Base-by-base conservation (phyloP, 2,329 filamentous ascomycete species). In the Fusarium continuum region DNA sequence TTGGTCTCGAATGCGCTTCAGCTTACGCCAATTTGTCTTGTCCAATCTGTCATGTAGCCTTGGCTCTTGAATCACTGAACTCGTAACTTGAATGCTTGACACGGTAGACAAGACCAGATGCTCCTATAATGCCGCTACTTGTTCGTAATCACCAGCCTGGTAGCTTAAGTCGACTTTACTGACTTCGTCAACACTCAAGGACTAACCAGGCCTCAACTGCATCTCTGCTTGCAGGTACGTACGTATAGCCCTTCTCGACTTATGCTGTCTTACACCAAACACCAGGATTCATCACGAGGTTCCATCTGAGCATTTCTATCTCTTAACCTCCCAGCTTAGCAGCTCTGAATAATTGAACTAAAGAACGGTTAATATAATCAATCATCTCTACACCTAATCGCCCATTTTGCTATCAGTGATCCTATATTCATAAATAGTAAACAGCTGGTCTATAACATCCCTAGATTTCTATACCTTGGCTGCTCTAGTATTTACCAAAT, bases 311-410 rank as follows among this genome's bases (percentile, higher is more conserved):
- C 17, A 14, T 20, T 4, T 4, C 8, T 8, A 38, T n/a, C 5
- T 7, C 8, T 8, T 4, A 6, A n/a, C 13, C 22, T 4, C 14
- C 14, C 17, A 6, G 5, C 29, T 19, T 16, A 4, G 17, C 4
- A 8, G 26, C 32, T 44, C 19, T 43, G 36, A 43, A 43, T 38
- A 32, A 29, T 25, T 38, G 26, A 41, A 29, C 14, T 22, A 25
- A 19, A 4, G 5, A 14, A 20, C 22, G 13, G 25, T 61, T 20
- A 26, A 20, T 17, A 9, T 25, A 17, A 41, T 55, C 40, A 17
- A 41, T 55, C 40, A 47, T 61, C 40, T n/a, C 5, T 4, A 16
- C 40, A 43, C 55, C 29, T 61, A 11, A 19, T 47, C 29, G 32
- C 40, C 17, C 40, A 61, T 14, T 22, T 23, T 23, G 52, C 6